Conservation (phyloP, 1,139 yeast genomes). For the Lodderomyces jiufengensis region DNA sequence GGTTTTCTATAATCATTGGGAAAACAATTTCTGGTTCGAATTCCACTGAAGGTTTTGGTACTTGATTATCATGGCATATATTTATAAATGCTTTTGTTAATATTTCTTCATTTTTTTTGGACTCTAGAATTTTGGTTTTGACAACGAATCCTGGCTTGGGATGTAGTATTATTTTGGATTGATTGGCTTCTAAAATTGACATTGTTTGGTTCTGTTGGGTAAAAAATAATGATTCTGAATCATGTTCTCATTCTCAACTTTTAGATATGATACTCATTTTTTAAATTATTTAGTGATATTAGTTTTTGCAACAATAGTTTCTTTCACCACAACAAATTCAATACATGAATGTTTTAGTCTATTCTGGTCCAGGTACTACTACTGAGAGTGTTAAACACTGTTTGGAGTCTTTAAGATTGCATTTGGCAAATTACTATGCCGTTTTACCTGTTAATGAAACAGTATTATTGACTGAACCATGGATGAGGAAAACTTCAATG, state of each 20-base stretch:
- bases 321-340: no score
- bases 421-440: conserved; percentile 87
- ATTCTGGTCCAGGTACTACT: conserved; percentile 85
- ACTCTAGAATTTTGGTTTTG: conserved; percentile 49
- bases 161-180: conserved; percentile 19
- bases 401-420: conserved; percentile 65
- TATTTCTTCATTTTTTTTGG: conserved; percentile 22
- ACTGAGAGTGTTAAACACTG: conserved; percentile 83
- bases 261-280: not conserved
- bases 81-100: conserved; percentile 75
- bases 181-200: conserved; percentile 17
- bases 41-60: conserved; percentile 50
- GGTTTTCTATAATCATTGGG: conserved; percentile 62
- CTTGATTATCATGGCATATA: conserved; percentile 60
- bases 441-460: conserved; percentile 67
- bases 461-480: conserved; percentile 74
- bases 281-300: not conserved
- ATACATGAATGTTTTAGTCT: conserved; percentile 74
- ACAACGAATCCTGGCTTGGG: conserved; percentile 66
- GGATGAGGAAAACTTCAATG: conserved; percentile 76
- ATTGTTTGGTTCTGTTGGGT: conserved; percentile 4
- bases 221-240: conserved; percentile 1
- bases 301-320: not conserved
- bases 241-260: no score
- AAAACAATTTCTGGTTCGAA: conserved; percentile 59